phyloP scores from a whole-genome alignment of 2,329 filamentous ascomycete genomes.

The Pestalotiopsis sp. region DNA sequence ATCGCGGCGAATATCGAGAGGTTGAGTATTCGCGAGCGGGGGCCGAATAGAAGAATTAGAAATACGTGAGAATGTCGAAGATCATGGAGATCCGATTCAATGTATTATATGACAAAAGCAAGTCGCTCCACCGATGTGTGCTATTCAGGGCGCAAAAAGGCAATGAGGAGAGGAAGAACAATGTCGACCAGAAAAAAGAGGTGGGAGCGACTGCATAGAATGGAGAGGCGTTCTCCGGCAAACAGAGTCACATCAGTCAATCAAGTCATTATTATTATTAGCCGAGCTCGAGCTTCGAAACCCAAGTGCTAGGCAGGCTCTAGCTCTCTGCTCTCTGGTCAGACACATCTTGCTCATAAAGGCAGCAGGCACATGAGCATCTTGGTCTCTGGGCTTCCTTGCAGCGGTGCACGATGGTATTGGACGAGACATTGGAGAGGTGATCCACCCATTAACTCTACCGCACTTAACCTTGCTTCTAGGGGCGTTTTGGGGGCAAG shows the following conservation, averaged over 20 bases:
- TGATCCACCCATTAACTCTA: constrained; percentile 3
- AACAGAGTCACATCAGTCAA: background rate
- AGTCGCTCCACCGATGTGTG: background rate
- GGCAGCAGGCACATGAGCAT: background rate
- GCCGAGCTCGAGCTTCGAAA: background rate
- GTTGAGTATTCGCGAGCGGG: background rate
- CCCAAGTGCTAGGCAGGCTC: background rate
- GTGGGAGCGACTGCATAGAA: background rate
- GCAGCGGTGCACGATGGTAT: background rate
- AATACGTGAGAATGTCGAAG: background rate
- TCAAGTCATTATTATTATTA: no score
- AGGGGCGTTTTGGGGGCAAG: background rate
- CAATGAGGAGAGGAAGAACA: background rate
- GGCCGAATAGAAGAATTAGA: background rate
- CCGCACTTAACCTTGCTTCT: constrained; percentile 5
- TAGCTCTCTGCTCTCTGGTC: background rate
- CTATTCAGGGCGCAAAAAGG: background rate
- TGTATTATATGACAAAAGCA: background rate
- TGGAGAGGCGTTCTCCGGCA: background rate
- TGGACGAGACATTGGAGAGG: background rate
- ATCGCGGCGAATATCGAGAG: background rate
- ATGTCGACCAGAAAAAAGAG: background rate
- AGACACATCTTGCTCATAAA: background rate
- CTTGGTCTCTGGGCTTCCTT: background rate
- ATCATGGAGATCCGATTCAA: background rate